Percentiles rank a stretch among this genome's conserved stretches.
phyloP scores from a whole-genome alignment of 805 yeast species.

The Lipomyces starkeyi region DNA sequence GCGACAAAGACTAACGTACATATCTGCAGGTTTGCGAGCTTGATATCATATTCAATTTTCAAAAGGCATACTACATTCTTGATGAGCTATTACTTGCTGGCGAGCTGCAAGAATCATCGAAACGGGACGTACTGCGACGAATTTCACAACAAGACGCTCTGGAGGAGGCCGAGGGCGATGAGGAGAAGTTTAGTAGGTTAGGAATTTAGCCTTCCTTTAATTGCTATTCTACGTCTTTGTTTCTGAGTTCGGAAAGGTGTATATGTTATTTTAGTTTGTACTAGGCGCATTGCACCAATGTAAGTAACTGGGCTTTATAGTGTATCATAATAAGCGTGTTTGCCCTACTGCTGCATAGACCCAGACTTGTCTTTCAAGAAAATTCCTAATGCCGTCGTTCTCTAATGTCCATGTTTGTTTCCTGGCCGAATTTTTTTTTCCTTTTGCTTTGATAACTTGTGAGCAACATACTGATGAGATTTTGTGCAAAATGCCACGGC shows the following conservation, averaged over 20 bases:
- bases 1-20: not conserved
- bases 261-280: slow-evolving; percentile 6
- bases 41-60: slow-evolving; percentile 95
- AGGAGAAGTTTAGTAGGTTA: slow-evolving; percentile 44
- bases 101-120: slow-evolving; percentile 79
- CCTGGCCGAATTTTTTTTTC: slow-evolving; percentile 1
- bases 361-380: not conserved
- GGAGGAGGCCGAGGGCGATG: slow-evolving; percentile 75
- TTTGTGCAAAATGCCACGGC: slow-evolving; percentile 1
- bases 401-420: not conserved
- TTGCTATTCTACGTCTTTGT: not conserved
- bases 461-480: slow-evolving; percentile 1
- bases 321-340: not conserved
- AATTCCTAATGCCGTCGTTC: not conserved
- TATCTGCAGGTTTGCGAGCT: slow-evolving; percentile 65
- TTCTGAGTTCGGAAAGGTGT: not conserved
- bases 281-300: slow-evolving; percentile 3
- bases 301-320: not conserved
- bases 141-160: slow-evolving; percentile 86
- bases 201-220: slow-evolving; percentile 23
- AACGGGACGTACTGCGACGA: slow-evolving; percentile 74
- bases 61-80: slow-evolving; percentile 87
- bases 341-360: not conserved
- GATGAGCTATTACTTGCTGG: slow-evolving; percentile 93
- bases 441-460: slow-evolving; percentile 6